Evolutionary conservation across 2,329 filamentous ascomycete genomes (phyloP), one percentile per base, ranked within the genome.

Genomic region (Paramyrothecium sp.): DNA sequence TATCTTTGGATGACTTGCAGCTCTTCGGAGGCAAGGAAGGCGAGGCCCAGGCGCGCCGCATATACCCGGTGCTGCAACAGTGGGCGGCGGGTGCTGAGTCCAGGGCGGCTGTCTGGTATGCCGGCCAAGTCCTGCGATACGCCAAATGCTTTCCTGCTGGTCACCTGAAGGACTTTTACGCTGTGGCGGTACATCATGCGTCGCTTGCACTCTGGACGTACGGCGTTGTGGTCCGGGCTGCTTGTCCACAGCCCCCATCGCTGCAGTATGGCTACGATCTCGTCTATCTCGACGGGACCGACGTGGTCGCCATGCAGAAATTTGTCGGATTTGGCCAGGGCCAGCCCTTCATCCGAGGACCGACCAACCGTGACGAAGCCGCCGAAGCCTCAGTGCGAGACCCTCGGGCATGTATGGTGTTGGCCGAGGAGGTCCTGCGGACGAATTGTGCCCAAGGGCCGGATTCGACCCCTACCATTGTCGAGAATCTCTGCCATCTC

Each of bases 191-290:
- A 0, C 89, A 90, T 66, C 88, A 91, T 66, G 87, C 86, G 3
- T 80, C 82, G 13, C 75, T 92, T 4, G 83, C 85, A 0, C 74
- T 91, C 46, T 92, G 89, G 89, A 82, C 83, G 0, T 90, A 88
- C 62, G 86, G 87, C 1, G 82, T 90, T 0, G 77, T 87, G 7
- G 78, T 74, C 20, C 72, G 75, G 60, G 78, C 81, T 16, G 68
- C 64, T 52, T 63, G 65, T 10, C 66, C 65, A 69, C 61, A 74
- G 62, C 67, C 67, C 60, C 53, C 67, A 13, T 56, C 66, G 3
- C 56, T 67, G 21, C 73, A 74, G n/a, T 72, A 72, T 55, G 60
- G 55, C 53, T 73, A 62, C 49, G 71, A 78, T 26, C 64, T 70
- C 3, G 73, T 87, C 0, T 80, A 82, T 61, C 74, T 90, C 0